Base-by-base conservation (phyloP, 345 rosid species). In the Eucalyptus coolabah region DNA sequence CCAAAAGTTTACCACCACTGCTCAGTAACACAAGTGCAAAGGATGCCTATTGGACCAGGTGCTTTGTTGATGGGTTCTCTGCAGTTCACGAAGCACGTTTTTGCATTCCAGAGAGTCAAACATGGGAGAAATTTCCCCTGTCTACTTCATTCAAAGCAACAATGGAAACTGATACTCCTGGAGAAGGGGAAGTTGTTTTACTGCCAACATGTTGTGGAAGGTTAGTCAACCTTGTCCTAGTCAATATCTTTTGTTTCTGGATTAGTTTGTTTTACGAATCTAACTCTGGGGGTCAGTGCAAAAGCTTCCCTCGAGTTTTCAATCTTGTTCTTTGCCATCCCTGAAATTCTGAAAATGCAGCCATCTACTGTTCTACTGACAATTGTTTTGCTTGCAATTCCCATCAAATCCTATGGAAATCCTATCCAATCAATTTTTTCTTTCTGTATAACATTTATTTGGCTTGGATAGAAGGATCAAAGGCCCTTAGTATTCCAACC, bases 91-190 rank as follows among this genome's bases (percentile, higher is more conserved):
- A 94, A 89, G 97, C 99, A 88, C 94, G 92, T 50, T 95, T 94
- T 93, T 96, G 99, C 91, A 94, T 94, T 90, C 92, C 96, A 69
- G 98, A 97, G 83, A 94, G 98, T 90, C 97, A 96, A 91, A 90
- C 93, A 87, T 96, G 99, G 98, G 96, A 97, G 56, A 93, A 94
- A 87, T 87, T 95, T 90, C 98, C 98, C 16, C 93, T 95, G 49
- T 94, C 99, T 44, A 53, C 90, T 89, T 92, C 93, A 88, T 93
- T 92, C 32, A 87, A 47, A 7, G 93, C 96, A 88, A 95, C 90
- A 77, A 90, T 44, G 81, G 95, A 94, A 86, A 89, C 92, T 51
- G 91, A 93, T 50, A 87, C 89, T 88, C 45, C 93, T 65, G 89
- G 94, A 21, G 89, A 95, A 80, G 90, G 93, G 37, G 93, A 94